These are phyloP conservation scores for Halophytophthora polymorphica DNA, from an alignment of 352 stramenopile genomes.

Conservation along the genomic window DNA sequence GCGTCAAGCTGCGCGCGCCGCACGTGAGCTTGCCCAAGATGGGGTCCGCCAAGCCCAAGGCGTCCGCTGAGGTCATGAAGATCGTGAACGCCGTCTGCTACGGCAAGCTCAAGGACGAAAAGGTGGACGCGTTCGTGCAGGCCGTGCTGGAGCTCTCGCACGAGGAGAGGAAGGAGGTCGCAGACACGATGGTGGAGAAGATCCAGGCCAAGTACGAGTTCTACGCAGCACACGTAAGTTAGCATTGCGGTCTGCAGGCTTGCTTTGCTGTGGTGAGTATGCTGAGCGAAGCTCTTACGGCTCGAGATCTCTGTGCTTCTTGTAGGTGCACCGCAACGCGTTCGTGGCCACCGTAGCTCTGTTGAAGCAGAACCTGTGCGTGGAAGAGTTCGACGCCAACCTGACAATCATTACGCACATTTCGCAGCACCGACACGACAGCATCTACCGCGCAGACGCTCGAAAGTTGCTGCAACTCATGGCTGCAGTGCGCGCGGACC, in stretches of 20 bases:
- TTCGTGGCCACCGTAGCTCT: conserved; percentile 65
- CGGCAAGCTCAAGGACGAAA: conserved; percentile 67
- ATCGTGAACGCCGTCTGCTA: conserved; percentile 85
- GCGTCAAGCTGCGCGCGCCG: conserved; percentile 69
- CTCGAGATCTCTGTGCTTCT: not conserved
- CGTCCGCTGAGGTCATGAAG: conserved; percentile 59
- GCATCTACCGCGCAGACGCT: conserved; percentile 75
- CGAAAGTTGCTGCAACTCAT: conserved; percentile 83
- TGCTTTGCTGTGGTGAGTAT: not conserved
- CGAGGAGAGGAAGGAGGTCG: conserved; percentile 73
- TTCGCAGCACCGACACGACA: conserved; percentile 81
- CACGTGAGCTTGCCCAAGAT: conserved; percentile 71
- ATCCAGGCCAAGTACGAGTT: conserved; percentile 83
- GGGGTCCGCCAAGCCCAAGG: conserved; percentile 46
- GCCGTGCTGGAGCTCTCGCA: conserved; percentile 65
- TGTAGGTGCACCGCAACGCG: conserved; percentile 76
- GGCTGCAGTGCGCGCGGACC: conserved; percentile 73
- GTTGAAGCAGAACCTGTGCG: conserved; percentile 75
- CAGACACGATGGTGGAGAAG: conserved; percentile 82
- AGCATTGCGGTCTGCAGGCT: not conserved
- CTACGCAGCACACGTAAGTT: conserved; percentile 63
- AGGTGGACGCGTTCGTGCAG: conserved; percentile 63
- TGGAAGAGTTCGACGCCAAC: conserved; percentile 79
- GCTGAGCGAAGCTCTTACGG: not conserved
- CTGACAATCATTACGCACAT: conserved; percentile 77